Evolutionary conservation across 345 rosid species (phyloP), one percentile per base, ranked within the genome.

Genomic region (Bruguiera sexangula): DNA sequence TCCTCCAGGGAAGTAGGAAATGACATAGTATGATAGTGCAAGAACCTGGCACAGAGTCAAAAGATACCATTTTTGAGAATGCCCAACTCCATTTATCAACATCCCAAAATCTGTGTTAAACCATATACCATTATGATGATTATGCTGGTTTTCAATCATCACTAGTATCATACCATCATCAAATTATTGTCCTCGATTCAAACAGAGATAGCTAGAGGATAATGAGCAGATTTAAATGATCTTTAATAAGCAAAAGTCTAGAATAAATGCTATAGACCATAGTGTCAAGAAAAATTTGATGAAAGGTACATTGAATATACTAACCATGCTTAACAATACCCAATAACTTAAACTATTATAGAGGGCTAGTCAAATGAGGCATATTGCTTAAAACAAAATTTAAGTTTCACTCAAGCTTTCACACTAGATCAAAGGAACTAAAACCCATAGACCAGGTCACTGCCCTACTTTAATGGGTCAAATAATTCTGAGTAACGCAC

Each of bases 1-100:
- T 67, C 93, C 90, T 52, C 93, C 90, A 19, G 90, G 93, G 52
- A 88, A 88, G 81, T 88, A 88, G 37, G 94, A 88, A n/a, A 88
- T 80, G n/a, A 74, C 87, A 20, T 88, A 88, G 79, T 88, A 88
- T 62, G 78, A 81, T 26, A 88, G 88, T 0, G 91, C 81, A 57
- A 86, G 81, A 52, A 88, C 87, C 87, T 90, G 32, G 34, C 51
- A 77, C 59, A 62, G 67, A 54, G 63, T 6, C 30, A 61, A 67
- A 60, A 31, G 56, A 54, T 30, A 51, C 73, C 60, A 80, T 10
- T 64, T 54, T 62, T 43, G 18, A 43, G 50, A 13, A 43, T 43
- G 6, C 16, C 50, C 4, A 43, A 43, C 50, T 43, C 50, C 1
- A 11, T 43, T 43, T 43, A 43, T 43, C 50, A 43, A 13, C 5